phyloP scores from a whole-genome alignment of 306 rosid genomes.

The Cucurbita moschata region DNA sequence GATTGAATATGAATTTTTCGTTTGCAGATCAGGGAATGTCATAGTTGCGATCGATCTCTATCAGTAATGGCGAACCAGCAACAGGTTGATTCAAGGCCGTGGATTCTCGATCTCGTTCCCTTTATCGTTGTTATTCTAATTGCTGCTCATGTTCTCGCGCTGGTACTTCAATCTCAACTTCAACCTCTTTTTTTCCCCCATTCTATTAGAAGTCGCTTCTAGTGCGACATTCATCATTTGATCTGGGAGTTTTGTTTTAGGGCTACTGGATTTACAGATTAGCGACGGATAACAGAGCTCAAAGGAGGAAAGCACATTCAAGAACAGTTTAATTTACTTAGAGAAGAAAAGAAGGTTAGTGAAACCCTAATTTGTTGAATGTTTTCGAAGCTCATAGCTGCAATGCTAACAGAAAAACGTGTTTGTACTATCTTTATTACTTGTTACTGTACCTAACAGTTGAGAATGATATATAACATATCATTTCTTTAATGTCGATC shows the following conservation, averaged over 20 bases:
- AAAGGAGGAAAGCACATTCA: conserved; percentile 67
- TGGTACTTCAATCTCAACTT: conserved; percentile 29
- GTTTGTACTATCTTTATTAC: not conserved
- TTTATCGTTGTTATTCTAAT: conserved; percentile 44
- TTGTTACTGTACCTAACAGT: not conserved
- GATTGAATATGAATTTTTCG: not conserved
- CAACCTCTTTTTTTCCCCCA: not conserved
- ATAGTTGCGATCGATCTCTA: not conserved
- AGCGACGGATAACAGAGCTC: conserved; percentile 60
- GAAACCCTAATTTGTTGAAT: conserved; percentile 26
- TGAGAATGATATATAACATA: not conserved
- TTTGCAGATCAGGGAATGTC: not conserved
- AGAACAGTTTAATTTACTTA: conserved; percentile 1
- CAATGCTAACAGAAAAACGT: not conserved
- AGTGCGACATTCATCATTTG: not conserved
- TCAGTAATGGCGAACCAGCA: conserved; percentile 40
- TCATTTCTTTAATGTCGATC: not conserved
- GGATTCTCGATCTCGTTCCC: conserved; percentile 53
- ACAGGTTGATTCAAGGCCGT: conserved; percentile 33
- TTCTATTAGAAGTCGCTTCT: not conserved
- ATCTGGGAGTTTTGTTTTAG: conserved; percentile 16
- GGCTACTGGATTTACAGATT: conserved; percentile 85
- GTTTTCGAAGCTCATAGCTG: conserved; percentile 2
- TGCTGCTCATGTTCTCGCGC: conserved; percentile 71
- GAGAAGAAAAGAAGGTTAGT: conserved; percentile 17